These are phyloP conservation scores for Penicillium sp. DNA, from an alignment of 2,329 filamentous ascomycete species.

Conservation along the genomic window DNA sequence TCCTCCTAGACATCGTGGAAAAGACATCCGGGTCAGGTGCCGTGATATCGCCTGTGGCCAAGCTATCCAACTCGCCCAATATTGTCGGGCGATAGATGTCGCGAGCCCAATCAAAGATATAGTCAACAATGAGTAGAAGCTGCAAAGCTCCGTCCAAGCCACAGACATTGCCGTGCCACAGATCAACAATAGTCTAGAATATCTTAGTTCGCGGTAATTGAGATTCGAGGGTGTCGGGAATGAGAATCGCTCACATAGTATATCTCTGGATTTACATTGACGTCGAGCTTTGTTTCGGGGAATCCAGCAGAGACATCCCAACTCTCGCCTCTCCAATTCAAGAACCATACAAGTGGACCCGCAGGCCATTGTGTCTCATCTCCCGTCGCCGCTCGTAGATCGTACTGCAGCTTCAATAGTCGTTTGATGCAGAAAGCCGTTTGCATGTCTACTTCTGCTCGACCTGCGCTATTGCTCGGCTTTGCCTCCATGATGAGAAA, in stretches of 20 bases:
- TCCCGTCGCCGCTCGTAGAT: conserved; percentile 5
- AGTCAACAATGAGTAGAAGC: conserved; percentile 32
- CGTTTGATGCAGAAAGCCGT: conserved; percentile 12
- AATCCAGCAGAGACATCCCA: conserved; percentile 13
- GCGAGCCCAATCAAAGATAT: conserved; percentile 34
- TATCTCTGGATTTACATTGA: no score
- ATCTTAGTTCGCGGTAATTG: no score
- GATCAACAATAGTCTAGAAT: conserved; percentile 22
- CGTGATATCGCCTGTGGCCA: conserved; percentile 4
- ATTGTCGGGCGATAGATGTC: conserved; percentile 30
- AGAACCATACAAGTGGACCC: conserved; percentile 18
- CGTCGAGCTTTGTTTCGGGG: conserved; percentile 1
- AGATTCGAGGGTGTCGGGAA: no score
- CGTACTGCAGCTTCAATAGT: conserved; percentile 10
- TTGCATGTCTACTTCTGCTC: conserved; percentile 9
- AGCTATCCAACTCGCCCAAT: conserved; percentile 13
- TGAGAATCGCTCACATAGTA: no score
- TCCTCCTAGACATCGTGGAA: background rate
- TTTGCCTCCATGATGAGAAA: conserved; percentile 19
- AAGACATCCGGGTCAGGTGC: background rate
- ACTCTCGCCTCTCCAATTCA: conserved; percentile 8
- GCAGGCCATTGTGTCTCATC: conserved; percentile 7
- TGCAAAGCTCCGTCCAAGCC: conserved; percentile 26
- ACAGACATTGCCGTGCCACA: conserved; percentile 25
- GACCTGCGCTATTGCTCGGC: conserved; percentile 3